phyloP scores from a whole-genome alignment of 2,329 filamentous ascomycete species.

The Ceratocystis harringtonii region DNA sequence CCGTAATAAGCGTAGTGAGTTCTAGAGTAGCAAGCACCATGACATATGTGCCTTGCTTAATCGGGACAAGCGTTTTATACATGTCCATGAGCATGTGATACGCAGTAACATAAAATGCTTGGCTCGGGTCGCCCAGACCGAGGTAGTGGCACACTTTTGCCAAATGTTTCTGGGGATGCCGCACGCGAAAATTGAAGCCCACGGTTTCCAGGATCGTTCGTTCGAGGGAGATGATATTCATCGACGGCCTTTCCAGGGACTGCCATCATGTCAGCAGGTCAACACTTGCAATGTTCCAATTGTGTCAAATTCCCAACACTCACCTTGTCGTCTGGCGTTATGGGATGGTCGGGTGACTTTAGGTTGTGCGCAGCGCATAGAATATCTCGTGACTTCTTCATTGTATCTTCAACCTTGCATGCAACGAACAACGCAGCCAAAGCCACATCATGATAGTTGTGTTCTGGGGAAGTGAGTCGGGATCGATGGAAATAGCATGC shows the following conservation, averaged over 20 bases:
- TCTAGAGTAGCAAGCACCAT: constrained; percentile 73
- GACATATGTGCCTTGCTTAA: constrained; percentile 78
- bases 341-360: constrained; percentile 53
- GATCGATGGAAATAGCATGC: constrained; percentile 91
- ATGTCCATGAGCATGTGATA: constrained; percentile 78
- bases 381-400: constrained; percentile 92
- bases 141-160: constrained; percentile 60
- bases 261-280: constrained; percentile 24
- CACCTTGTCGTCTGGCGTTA: constrained; percentile 68
- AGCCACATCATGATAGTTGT: constrained; percentile 74
- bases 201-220: constrained; percentile 84
- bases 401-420: constrained; percentile 94
- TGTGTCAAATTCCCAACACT: constrained; percentile 19
- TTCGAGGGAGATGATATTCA: constrained; percentile 77
- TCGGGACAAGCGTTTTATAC: constrained; percentile 81
- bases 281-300: neutral
- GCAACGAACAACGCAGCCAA: constrained; percentile 79
- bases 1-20: constrained; percentile 56
- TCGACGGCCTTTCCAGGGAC: constrained; percentile 66
- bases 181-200: constrained; percentile 83
- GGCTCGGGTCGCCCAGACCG: constrained; percentile 29
- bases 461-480: constrained; percentile 72
- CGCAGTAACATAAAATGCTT: constrained; percentile 48
- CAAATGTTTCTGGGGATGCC: constrained; percentile 72
- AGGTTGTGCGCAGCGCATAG: constrained; percentile 81